Conservation (phyloP, 208 protist species). For the Leishmania amazonensis region DNA sequence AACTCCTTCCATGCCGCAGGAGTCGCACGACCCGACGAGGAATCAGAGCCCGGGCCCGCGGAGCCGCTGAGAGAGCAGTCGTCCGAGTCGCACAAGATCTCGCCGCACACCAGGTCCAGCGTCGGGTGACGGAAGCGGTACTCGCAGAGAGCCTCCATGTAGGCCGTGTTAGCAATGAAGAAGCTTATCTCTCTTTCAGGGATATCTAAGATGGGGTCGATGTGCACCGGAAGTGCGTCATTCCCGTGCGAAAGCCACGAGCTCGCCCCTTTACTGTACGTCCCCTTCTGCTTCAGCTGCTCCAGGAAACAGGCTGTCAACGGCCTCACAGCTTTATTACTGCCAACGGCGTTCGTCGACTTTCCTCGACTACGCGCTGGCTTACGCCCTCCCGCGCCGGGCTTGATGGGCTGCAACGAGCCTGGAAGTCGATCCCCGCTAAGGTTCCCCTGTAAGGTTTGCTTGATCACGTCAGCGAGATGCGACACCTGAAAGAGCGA, state of each 20-base stretch:
- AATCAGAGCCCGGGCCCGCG: neutral
- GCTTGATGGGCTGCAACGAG: constrained; percentile 13
- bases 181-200: constrained; percentile 1
- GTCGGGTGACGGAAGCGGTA: constrained; percentile 36
- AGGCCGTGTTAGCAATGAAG: constrained; percentile 17
- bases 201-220: neutral
- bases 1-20: constrained; percentile 25
- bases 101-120: constrained; percentile 25
- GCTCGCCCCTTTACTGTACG: too few relatives aligned
- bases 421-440: constrained; percentile 26
- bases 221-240: neutral
- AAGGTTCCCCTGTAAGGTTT: constrained; percentile 35
- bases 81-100: constrained; percentile 3
- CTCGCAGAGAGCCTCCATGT: constrained; percentile 39
- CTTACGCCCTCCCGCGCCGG: neutral
- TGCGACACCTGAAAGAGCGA: constrained; percentile 18
- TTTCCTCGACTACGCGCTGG: neutral
- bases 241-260: neutral
- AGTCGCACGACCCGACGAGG: neutral
- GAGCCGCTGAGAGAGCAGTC: neutral
- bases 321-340: neutral
- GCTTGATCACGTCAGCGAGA: constrained; percentile 12
- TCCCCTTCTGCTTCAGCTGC: neutral
- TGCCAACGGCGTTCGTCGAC: neutral
- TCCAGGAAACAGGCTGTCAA: neutral